A percentile compares a stretch with the other conserved stretches of the same genome.
Evolutionary conservation across 768 basidiomycete genomes (phyloP).

Genomic region (Mycena rebaudengoi): DNA sequence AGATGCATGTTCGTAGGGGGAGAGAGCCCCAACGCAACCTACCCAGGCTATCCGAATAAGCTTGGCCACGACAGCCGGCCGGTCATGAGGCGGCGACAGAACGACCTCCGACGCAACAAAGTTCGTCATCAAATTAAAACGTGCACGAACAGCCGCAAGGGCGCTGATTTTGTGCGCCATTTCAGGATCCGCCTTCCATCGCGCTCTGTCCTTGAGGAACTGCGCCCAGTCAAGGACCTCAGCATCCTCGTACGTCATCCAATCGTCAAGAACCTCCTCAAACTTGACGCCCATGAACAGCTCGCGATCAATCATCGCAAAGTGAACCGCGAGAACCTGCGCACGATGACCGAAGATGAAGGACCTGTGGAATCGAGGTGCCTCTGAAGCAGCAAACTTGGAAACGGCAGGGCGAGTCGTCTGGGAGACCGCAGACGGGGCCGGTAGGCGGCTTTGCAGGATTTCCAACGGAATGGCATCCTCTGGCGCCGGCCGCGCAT

Average conservation of each 20-base stretch:
- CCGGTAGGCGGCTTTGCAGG: conserved; percentile 62
- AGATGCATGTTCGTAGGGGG: conserved; percentile 2
- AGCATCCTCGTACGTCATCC: conserved; percentile 68
- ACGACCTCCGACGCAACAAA: conserved; percentile 86
- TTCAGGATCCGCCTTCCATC: conserved; percentile 70
- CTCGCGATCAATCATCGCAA: conserved; percentile 89
- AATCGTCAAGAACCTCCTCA: conserved; percentile 82
- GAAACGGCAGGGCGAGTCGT: conserved; percentile 36
- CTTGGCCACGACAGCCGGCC: conserved; percentile 73
- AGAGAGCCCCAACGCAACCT: background rate
- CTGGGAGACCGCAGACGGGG: conserved; percentile 30
- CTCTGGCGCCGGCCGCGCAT: conserved; percentile 61
- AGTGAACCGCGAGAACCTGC: conserved; percentile 74
- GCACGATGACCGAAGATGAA: conserved; percentile 75
- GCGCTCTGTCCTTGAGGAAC: conserved; percentile 78
- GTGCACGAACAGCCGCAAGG: conserved; percentile 75
- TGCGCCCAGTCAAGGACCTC: conserved; percentile 86
- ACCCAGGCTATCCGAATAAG: conserved; percentile 91
- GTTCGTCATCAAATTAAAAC: conserved; percentile 86
- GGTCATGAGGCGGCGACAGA: conserved; percentile 71
- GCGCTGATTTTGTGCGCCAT: conserved; percentile 72
- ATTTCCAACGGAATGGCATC: conserved; percentile 76
- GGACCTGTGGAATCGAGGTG: conserved; percentile 66
- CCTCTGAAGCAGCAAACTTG: conserved; percentile 45
- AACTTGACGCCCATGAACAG: conserved; percentile 86